Conservation (phyloP, 2,329 filamentous ascomycete species). For the Fusarium heterosporum region DNA sequence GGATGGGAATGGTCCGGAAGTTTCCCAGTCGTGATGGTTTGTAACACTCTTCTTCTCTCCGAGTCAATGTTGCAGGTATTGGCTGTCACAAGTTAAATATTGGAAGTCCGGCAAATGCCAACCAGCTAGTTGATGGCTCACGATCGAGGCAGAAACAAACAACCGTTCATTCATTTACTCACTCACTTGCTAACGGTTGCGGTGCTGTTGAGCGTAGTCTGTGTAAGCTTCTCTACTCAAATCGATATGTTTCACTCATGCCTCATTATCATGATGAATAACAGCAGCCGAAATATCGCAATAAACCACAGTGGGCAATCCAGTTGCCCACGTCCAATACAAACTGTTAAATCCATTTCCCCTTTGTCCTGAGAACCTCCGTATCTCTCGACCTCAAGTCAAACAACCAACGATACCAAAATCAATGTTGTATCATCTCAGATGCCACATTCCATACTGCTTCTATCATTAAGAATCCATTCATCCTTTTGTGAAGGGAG, state of each 20-base stretch:
- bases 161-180: not conserved
- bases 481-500: constrained; percentile 28
- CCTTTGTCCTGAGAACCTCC: constrained; percentile 3
- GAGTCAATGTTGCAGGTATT: not conserved
- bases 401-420: constrained; percentile 7
- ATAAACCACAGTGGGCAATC: constrained; percentile 22
- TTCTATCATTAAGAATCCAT: not conserved
- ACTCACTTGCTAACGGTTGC: not conserved
- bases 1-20: not conserved
- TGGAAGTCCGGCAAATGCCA: not conserved
- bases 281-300: constrained; percentile 16
- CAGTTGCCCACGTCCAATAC: constrained; percentile 36
- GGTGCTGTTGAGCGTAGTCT: constrained; percentile 1
- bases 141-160: not conserved
- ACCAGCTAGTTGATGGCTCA: not conserved
- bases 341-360: constrained; percentile 19
- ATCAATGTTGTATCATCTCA: not conserved
- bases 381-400: not conserved
- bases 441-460: not conserved
- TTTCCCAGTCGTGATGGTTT: not conserved
- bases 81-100: not conserved
- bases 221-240: constrained; percentile 2
- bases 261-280: not conserved
- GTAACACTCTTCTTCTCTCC: not conserved
- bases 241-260: constrained; percentile 1